Evolutionary conservation across 345 rosid genomes (phyloP).

Genomic region (Syzygium aromaticum): DNA sequence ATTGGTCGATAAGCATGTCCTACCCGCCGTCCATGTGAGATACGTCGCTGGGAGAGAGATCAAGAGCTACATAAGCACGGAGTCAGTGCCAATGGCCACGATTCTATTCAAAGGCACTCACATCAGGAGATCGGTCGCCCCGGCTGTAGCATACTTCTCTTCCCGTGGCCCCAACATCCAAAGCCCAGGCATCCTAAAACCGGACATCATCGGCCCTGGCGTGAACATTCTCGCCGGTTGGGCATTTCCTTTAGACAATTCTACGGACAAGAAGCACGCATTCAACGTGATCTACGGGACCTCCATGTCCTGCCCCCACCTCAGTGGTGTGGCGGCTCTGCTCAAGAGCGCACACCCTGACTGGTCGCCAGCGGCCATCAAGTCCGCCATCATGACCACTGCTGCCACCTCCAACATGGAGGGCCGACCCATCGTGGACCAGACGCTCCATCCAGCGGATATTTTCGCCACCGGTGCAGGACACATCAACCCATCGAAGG

Average conservation of each 20-base stretch:
- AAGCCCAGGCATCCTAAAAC: conserved; percentile 42
- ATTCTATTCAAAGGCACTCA: conserved; percentile 15
- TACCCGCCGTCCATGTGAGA: conserved; percentile 17
- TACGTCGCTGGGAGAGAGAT: conserved; percentile 13
- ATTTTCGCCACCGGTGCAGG: conserved; percentile 59
- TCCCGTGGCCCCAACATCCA: conserved; percentile 35
- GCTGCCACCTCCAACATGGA: conserved; percentile 14
- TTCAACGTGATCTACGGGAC: conserved; percentile 37
- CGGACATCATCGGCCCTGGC: conserved; percentile 35
- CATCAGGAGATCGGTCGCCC: conserved; percentile 20
- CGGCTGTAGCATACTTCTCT: conserved; percentile 29
- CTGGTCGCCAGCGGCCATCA: conserved; percentile 41
- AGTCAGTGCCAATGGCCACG: conserved; percentile 11
- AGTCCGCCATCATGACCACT: conserved; percentile 42
- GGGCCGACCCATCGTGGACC: conserved; percentile 30
- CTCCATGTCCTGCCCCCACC: conserved; percentile 50
- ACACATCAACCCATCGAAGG: conserved; percentile 45
- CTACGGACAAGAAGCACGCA: conserved; percentile 1
- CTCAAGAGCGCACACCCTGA: conserved; percentile 29
- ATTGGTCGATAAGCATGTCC: conserved; percentile 9
- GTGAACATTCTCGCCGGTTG: conserved; percentile 27
- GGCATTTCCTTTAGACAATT: conserved; percentile 14
- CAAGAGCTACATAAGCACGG: conserved; percentile 21
- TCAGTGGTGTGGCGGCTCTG: conserved; percentile 37
- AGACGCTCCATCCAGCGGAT: conserved; percentile 33